Base-by-base conservation (phyloP, 2,329 filamentous ascomycete species). In the Neoscytalidium dimidiatum region DNA sequence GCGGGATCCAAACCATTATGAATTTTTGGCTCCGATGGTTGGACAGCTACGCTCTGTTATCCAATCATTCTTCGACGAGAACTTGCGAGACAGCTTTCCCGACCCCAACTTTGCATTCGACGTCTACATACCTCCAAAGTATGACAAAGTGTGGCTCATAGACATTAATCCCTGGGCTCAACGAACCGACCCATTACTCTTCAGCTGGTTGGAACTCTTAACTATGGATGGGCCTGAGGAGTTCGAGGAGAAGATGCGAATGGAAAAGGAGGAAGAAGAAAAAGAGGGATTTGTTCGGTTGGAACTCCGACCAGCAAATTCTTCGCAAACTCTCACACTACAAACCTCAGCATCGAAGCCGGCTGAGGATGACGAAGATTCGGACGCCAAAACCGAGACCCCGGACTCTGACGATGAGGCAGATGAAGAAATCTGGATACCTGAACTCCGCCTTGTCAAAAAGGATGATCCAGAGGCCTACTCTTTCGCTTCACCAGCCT, bases 91-190 rank as follows among this genome's bases (percentile, higher is more conserved):
- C 69, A 91, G 88, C 0, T 98, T 98, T 71, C 90, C 91, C 0
- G 94, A 98, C 67, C 84, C 86, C 3, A 90, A 87, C 75, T 98
- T 97, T 71, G 86, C 88, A 0, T 97, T 99, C 72, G 95, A 99
- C 74, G 90, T 97, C 48, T 98, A 99, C 73, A 85, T 99, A 1
- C 94, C 94, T 71, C 81, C 85, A 72, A 77, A 90, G 1, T 85
- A 96, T 64, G 87, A 92, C 56, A 85, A 87, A 53, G 91, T 96
- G 2, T 91, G 93, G 81, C 82, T 99, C 11, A 90, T 99, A 56
- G 95, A 99, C 74, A 91, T 99, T 73, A 98, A 98, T 73, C 92
- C 95, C 0, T 99, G 94, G 92, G 94, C 94, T 0, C 86, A 88
- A 46, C 84, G 92, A 66, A 99, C 95, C 0, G 95, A 99, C 79